Evolutionary conservation across 202 grass and related monocot species (phyloP).

Genomic region (Panicum hallii): DNA sequence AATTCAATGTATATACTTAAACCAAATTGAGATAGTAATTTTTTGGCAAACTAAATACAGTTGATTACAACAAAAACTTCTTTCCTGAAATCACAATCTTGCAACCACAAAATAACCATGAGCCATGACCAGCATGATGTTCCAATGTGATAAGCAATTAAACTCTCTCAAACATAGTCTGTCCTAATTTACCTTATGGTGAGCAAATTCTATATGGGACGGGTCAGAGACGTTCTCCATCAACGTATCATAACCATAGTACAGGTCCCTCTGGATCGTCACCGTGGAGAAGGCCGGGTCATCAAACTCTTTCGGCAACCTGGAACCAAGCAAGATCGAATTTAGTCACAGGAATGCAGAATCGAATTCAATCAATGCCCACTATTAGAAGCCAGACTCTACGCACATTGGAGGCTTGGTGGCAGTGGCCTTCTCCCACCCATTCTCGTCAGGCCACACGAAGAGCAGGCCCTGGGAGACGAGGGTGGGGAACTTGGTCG

Average conservation of each 20-base stretch:
- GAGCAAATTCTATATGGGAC: slow-evolving; percentile 96
- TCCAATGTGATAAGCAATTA: background rate
- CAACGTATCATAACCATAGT: slow-evolving; percentile 93
- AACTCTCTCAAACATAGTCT: background rate
- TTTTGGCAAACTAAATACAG: background rate
- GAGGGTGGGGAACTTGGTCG: slow-evolving; percentile 81
- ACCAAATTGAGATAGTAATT: background rate
- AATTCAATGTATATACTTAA: background rate
- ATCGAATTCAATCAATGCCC: background rate
- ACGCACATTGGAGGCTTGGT: slow-evolving; percentile 84
- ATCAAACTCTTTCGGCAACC: slow-evolving; percentile 87
- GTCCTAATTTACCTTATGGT: slow-evolving; percentile 76
- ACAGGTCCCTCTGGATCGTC: slow-evolving; percentile 91
- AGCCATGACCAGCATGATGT: background rate
- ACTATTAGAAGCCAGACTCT: background rate
- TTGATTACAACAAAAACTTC: background rate
- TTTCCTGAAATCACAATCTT: background rate
- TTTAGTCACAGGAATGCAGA: background rate
- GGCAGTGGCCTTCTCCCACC: slow-evolving; percentile 77
- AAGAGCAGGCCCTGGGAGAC: slow-evolving; percentile 92
- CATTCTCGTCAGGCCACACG: slow-evolving; percentile 96
- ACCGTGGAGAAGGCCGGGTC: slow-evolving; percentile 88
- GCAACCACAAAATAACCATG: background rate
- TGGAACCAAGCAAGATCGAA: slow-evolving; percentile 43
- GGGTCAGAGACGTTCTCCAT: slow-evolving; percentile 99